phyloP scores from a whole-genome alignment of 2,329 filamentous ascomycete genomes.

The Colletotrichum australisinense region DNA sequence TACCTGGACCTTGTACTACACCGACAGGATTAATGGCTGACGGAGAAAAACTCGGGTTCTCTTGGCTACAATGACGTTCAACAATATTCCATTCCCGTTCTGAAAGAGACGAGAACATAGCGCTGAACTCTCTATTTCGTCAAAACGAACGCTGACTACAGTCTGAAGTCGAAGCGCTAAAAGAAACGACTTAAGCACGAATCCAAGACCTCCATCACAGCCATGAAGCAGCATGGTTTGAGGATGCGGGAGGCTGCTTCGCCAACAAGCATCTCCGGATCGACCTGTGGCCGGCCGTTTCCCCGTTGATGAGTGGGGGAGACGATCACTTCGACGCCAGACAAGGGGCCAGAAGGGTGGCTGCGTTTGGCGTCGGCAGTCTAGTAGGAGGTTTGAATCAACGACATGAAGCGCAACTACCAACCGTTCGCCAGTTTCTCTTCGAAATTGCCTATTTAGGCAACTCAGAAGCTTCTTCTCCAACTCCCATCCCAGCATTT shows the following conservation, averaged over 20 bases:
- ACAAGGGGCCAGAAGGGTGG: slow-evolving; percentile 11
- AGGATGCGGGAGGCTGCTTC: slow-evolving; percentile 26
- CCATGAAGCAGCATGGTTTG: slow-evolving; percentile 5
- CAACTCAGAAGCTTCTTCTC: not conserved
- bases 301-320: slow-evolving; percentile 6
- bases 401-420: slow-evolving; percentile 27
- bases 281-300: not conserved
- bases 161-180: not conserved
- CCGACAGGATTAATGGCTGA: not conserved
- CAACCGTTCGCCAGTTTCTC: slow-evolving; percentile 30
- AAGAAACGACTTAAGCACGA: not conserved
- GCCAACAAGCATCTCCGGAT: not conserved
- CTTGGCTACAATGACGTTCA: not conserved
- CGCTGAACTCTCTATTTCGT: not conserved
- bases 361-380: slow-evolving; percentile 12
- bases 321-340: not conserved
- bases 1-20: not conserved
- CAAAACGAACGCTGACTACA: not conserved
- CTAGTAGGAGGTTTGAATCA: slow-evolving; percentile 7
- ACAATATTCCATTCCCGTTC: not conserved
- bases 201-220: not conserved
- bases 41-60: not conserved
- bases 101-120: not conserved
- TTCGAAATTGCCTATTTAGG: slow-evolving; percentile 18
- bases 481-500: not conserved